Evolutionary conservation across 2,329 filamentous ascomycete species (phyloP).

Genomic region (Arthroderma uncinatum): DNA sequence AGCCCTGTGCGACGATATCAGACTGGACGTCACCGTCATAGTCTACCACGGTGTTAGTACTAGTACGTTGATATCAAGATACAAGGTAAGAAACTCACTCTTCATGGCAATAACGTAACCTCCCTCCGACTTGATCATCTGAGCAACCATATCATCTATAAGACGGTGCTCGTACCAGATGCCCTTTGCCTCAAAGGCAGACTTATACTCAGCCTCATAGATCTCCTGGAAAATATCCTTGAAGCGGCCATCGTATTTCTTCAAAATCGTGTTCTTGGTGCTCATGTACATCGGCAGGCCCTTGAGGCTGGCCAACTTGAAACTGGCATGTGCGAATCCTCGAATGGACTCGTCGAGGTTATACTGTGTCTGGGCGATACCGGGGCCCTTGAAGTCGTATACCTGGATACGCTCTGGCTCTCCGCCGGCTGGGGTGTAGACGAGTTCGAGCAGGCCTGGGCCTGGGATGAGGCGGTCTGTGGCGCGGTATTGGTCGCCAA

Average conservation of each 20-base stretch:
- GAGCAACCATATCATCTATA: constrained; percentile 99
- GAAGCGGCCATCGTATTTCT: constrained; percentile 97
- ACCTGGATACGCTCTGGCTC: constrained; percentile 79
- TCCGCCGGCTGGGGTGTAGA: constrained; percentile 70
- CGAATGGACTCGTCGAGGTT: constrained; percentile 94
- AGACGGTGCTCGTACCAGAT: constrained; percentile 99
- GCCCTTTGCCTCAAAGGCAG: constrained; percentile 75
- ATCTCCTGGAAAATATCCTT: constrained; percentile 99
- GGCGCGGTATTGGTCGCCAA: constrained; percentile 96
- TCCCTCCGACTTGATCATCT: constrained; percentile 98
- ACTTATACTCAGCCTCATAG: constrained; percentile 78
- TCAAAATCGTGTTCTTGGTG: constrained; percentile 99
- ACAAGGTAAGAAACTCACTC: constrained; percentile 52
- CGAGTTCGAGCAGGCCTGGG: constrained; percentile 82
- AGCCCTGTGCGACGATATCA: constrained; percentile 95
- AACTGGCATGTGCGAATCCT: constrained; percentile 90
- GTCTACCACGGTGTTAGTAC: no score
- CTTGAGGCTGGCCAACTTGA: constrained; percentile 89
- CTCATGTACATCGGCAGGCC: constrained; percentile 94
- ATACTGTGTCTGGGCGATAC: constrained; percentile 91
- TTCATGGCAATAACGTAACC: constrained; percentile 97
- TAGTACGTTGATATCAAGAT: not conserved
- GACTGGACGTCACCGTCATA: constrained; percentile 99
- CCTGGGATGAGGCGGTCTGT: constrained; percentile 79
- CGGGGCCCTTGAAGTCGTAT: constrained; percentile 69